These are phyloP conservation scores for Mycena rebaudengoi DNA, from an alignment of 768 basidiomycete species.

Conservation along the genomic window DNA sequence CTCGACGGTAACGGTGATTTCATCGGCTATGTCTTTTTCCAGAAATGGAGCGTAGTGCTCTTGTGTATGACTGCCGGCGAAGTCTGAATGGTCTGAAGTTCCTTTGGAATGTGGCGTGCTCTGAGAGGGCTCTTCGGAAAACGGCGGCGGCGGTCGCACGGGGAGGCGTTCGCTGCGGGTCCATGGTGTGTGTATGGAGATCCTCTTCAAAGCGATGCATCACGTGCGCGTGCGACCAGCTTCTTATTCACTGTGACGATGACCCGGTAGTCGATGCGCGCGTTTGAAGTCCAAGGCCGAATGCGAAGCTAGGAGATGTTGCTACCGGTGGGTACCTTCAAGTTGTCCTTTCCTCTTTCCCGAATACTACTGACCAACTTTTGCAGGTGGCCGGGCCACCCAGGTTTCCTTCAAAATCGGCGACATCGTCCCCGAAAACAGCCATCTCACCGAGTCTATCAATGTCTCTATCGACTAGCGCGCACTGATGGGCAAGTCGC, in stretches of 20 bases:
- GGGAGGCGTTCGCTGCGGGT: neutral
- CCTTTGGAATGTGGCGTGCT: neutral
- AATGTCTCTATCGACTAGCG: constrained; percentile 99
- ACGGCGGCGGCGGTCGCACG: no score
- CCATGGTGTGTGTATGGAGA: neutral
- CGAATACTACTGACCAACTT: no score
- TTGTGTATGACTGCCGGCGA: neutral
- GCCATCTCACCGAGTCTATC: constrained; percentile 95
- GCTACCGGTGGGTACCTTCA: no score
- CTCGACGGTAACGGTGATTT: neutral
- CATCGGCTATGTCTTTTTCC: neutral
- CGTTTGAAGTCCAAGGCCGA: no score
- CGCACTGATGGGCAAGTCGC: constrained; percentile 96
- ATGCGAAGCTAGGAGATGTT: no score
- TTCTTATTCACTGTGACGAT: no score
- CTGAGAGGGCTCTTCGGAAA: neutral
- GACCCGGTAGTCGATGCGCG: no score
- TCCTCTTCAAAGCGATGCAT: no score
- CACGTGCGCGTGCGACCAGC: no score
- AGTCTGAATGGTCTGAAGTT: neutral
- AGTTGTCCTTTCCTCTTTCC: no score
- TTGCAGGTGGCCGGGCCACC: no score
- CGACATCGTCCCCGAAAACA: constrained; percentile 97
- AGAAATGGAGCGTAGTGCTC: neutral
- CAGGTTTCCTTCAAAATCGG: constrained; percentile 98